phyloP scores from a whole-genome alignment of 768 basidiomycete genomes.

The Suillus cothurnatus region DNA sequence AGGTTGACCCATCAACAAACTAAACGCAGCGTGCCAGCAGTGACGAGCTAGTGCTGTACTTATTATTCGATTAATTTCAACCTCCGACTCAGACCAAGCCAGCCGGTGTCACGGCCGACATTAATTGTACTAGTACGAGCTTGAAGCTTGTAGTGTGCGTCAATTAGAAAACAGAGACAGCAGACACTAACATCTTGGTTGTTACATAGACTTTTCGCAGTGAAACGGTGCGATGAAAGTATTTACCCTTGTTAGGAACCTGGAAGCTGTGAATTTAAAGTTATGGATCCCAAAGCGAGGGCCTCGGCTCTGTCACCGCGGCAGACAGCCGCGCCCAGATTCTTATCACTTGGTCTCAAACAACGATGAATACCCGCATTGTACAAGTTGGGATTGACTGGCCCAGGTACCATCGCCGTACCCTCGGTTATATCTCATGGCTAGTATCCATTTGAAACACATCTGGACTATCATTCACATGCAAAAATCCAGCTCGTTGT shows the following conservation, averaged over 20 bases:
- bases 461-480: slow-evolving; percentile 46
- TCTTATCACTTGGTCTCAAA: slow-evolving; percentile 67
- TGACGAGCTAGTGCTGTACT: neutral
- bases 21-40: neutral
- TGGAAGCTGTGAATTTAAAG: slow-evolving; percentile 54
- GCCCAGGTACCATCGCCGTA: slow-evolving; percentile 44
- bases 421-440: slow-evolving; percentile 42
- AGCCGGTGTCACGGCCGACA: too few species aligned
- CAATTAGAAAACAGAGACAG: neutral
- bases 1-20: too few species aligned
- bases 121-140: too few species aligned
- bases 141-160: neutral
- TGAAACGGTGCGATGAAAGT: slow-evolving; percentile 54
- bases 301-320: slow-evolving; percentile 33
- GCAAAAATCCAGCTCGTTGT: slow-evolving; percentile 39
- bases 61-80: neutral
- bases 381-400: slow-evolving; percentile 43
- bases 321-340: slow-evolving; percentile 47
- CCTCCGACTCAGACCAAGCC: neutral
- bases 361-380: slow-evolving; percentile 73
- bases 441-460: slow-evolving; percentile 55
- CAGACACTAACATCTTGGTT: slow-evolving; percentile 11
- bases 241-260: slow-evolving; percentile 61
- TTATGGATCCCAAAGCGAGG: slow-evolving; percentile 7
- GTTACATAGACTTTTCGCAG: slow-evolving; percentile 47